Evolutionary conservation across 2,329 filamentous ascomycete species (phyloP).

Genomic region (Claviceps sp.): DNA sequence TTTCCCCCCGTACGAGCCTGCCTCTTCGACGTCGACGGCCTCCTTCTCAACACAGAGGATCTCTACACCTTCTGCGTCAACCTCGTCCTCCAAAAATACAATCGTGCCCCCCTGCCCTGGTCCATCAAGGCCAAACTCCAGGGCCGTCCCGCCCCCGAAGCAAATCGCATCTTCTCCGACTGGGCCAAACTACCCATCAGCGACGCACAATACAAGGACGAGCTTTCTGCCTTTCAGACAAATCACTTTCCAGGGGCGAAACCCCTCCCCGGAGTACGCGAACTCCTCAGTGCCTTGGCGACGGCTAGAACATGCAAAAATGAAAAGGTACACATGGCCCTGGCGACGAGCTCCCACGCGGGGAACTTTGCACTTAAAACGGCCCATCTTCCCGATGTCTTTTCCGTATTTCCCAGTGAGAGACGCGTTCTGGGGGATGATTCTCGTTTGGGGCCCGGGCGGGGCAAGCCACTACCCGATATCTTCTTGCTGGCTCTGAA

Average conservation of each 20-base stretch:
- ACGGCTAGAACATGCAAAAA: slow-evolving; percentile 16
- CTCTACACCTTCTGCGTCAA: slow-evolving; percentile 77
- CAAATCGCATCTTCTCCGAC: slow-evolving; percentile 46
- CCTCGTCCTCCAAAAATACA: slow-evolving; percentile 62
- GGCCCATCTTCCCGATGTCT: slow-evolving; percentile 41
- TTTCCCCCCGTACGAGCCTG: slow-evolving; percentile 76
- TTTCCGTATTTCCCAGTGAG: slow-evolving; percentile 52
- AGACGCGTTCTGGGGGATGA: slow-evolving; percentile 81
- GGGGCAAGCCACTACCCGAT: slow-evolving; percentile 91
- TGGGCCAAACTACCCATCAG: slow-evolving; percentile 81
- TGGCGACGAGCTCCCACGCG: slow-evolving; percentile 68
- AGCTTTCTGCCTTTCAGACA: slow-evolving; percentile 51
- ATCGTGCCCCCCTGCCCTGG: slow-evolving; percentile 71
- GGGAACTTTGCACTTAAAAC: slow-evolving; percentile 71
- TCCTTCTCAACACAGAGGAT: slow-evolving; percentile 89
- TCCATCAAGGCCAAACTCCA: slow-evolving; percentile 78
- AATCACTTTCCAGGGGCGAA: slow-evolving; percentile 60
- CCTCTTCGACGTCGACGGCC: slow-evolving; percentile 97
- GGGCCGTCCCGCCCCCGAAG: slow-evolving; percentile 40
- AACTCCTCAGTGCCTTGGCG: slow-evolving; percentile 43
- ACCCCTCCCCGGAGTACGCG: slow-evolving; percentile 64
- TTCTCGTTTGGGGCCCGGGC: slow-evolving; percentile 55
- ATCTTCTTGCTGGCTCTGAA: slow-evolving; percentile 82
- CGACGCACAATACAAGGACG: slow-evolving; percentile 47
- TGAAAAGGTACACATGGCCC: slow-evolving; percentile 58